Conservation (phyloP, 2,329 filamentous ascomycete genomes). For the Botrytis squamosa region DNA sequence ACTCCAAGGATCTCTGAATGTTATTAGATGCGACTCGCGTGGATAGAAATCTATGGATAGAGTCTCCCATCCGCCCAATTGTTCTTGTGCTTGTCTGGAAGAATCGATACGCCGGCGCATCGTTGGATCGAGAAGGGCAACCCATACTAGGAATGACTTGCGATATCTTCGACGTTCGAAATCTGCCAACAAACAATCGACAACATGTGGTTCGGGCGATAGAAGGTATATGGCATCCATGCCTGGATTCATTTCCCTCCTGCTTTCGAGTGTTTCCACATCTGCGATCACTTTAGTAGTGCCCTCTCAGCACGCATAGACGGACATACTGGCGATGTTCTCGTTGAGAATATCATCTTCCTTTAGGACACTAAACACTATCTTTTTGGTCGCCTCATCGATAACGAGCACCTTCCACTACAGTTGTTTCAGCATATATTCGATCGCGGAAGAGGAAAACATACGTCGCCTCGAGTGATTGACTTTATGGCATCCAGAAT, state of each 20-base stretch:
- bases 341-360: conserved; percentile 97
- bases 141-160: conserved; percentile 82
- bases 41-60: conserved; percentile 88
- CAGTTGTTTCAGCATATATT: conserved; percentile 25
- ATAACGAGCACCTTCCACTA: conserved; percentile 97
- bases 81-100: conserved; percentile 65
- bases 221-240: conserved; percentile 96
- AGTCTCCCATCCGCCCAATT: conserved; percentile 77
- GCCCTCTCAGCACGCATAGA: not conserved
- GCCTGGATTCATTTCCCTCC: conserved; percentile 75
- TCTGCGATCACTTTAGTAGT: conserved; percentile 52
- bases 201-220: conserved; percentile 79
- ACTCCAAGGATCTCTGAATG: conserved; percentile 92
- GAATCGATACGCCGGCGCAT: conserved; percentile 73
- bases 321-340: conserved; percentile 80
- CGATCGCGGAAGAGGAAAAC: conserved; percentile 34
- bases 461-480: conserved; percentile 79
- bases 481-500: conserved; percentile 72
- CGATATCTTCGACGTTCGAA: conserved; percentile 82
- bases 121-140: conserved; percentile 65
- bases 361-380: conserved; percentile 87
- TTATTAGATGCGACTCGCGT: conserved; percentile 85
- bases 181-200: conserved; percentile 92
- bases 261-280: conserved; percentile 90
- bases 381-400: conserved; percentile 77